These are phyloP conservation scores for Astraeus odoratus DNA, from an alignment of 768 basidiomycete species.

Conservation along the genomic window DNA sequence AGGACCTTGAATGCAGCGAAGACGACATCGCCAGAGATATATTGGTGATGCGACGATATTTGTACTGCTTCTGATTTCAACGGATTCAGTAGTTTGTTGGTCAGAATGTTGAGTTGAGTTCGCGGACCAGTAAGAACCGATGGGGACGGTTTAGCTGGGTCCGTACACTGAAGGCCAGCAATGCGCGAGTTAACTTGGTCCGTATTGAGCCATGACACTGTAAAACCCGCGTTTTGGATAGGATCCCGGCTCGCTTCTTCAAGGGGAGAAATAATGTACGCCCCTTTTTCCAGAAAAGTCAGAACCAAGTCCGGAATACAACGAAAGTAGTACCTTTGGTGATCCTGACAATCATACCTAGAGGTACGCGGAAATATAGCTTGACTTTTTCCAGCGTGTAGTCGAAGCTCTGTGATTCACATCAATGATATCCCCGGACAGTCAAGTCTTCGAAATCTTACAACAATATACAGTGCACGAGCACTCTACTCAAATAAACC, in stretches of 20 bases:
- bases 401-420: conserved; percentile 68
- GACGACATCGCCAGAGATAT: conserved; percentile 31
- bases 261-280: conserved; percentile 90
- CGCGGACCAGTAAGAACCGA: neutral
- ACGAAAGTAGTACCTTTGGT: conserved; percentile 54
- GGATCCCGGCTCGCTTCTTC: conserved; percentile 90
- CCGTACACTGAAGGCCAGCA: conserved; percentile 82
- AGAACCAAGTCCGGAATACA: conserved; percentile 1
- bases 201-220: conserved; percentile 68
- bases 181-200: conserved; percentile 64
- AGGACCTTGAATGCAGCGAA: conserved; percentile 78
- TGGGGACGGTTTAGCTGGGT: conserved; percentile 33
- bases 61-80: conserved; percentile 12
- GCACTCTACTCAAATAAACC: conserved; percentile 20
- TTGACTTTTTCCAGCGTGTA: conserved; percentile 91
- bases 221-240: conserved; percentile 82
- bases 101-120: too few relatives aligned
- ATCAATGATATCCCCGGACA: neutral
- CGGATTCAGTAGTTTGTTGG: conserved; percentile 22
- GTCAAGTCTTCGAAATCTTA: conserved; percentile 31
- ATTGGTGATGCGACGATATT: conserved; percentile 28
- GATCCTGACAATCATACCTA: conserved; percentile 70
- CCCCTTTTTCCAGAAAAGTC: conserved; percentile 48
- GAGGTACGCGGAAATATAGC: conserved; percentile 81
- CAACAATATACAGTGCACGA: conserved; percentile 70